Evolutionary conservation across 805 yeast genomes (phyloP), one percentile per base, ranked within the genome.

Genomic region (Ascoidea rubescens): DNA sequence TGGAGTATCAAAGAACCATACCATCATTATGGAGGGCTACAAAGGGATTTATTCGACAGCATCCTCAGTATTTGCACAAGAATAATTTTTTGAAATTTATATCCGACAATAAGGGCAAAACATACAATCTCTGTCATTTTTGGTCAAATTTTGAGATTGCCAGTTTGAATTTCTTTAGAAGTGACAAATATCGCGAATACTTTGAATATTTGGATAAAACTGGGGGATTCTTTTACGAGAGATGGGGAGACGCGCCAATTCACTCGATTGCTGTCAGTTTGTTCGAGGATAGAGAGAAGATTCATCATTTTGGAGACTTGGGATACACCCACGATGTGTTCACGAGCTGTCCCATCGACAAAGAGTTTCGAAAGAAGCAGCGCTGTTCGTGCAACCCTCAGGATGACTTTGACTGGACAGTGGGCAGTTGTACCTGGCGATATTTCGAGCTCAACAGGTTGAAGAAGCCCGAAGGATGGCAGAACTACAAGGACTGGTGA

Each of bases 211-310:
- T 87, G 45, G 95, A 87, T 53, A 56, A 71, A 4, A 66, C 80
- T 1, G 91, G 93, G n/a, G 90, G 90, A 5, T 87, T 87, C 60
- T 88, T 85, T 64, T 87, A 87, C 59, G 96, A 89, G 63, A 68
- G 95, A 52, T 87, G 96, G 96, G 95, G 96, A 3, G 96, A 87
- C 69, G 95, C 95, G 0, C 95, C 96, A 0, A 91, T 87, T 1
- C 91, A 86, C 62, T 79, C 88, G 3, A 60, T 87, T 45, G 96
- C 90, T 0, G 65, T 87, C 45, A 76, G 79, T 6, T 62, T 87
- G 51, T 85, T 87, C 62, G 85, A 83, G 5, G 88, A 84, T 58
- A 81, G 77, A 57, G 64, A 70, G 6, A 73, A 76, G 51, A 72
- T 88, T 44, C 96, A 87, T 62, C 87, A 95, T 91, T 88, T 88